Evolutionary conservation across 1,284 basidiomycete genomes (phyloP), one percentile per base, ranked within the genome.

Genomic region (Trichosporon ovoides): DNA sequence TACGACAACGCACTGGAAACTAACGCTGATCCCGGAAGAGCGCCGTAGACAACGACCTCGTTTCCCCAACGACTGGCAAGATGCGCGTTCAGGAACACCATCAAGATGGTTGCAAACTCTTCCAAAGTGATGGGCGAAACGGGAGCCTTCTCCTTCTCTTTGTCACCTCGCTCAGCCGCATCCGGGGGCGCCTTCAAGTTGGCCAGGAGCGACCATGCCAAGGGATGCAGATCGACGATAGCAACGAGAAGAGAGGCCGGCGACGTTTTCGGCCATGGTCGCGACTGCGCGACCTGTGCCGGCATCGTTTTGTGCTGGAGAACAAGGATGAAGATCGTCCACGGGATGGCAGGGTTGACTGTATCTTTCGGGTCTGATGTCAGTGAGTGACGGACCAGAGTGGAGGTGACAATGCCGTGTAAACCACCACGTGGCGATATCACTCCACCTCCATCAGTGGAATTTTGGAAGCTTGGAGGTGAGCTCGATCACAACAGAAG

Each of bases 51-150:
- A 3, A 92, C 89, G 16, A 98, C 81, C 7, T 88, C 85, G 73
- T 98, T 99, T 69, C 94, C 91, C 79, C 94, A 88, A 63, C 88
- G 85, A 66, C 87, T 84, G 0, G 93, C 92, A 58, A 95, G 83
- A 77, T 98, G 93, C 1, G 92, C 85, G 69, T 98, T 98, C 66
- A 95, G 80, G 69, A 97, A 96, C 20, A 91, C 87, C 59, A 96
- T 83, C 13, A 96, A 80, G 65, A 91, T 87, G 1, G 87, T 83
- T 53, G 92, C 79, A 75, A 92, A 92, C 2, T 82, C 71, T 20
- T 81, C 73, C 24, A 93, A 80, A 0, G 84, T 74, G 12, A 92
- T 77, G 1, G 86, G 81, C 59, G 82, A 57, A 5, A 66, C 55
- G 2, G 59, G 63, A 6, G 66, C 68, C 56, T 63, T 64, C 35